Evolutionary conservation across 768 basidiomycete species (phyloP).

Genomic region (Gautieria morchelliformis): DNA sequence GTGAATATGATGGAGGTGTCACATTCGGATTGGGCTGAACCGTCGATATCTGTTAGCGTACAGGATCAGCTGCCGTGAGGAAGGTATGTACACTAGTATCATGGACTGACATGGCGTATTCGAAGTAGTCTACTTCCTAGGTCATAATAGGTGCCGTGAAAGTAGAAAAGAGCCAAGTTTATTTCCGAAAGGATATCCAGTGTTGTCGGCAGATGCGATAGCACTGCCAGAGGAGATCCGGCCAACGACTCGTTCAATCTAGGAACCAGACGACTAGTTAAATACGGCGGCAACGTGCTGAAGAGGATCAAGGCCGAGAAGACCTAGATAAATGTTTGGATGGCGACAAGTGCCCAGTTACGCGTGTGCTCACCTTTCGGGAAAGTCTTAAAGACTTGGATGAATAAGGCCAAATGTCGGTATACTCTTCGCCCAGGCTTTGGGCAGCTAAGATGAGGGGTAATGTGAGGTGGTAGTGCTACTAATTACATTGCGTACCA

Average conservation of each 20-base stretch:
- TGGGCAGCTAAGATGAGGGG: slow-evolving; percentile 47
- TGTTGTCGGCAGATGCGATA: slow-evolving; percentile 33
- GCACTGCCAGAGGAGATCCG: slow-evolving; percentile 21
- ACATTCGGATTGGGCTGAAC: slow-evolving; percentile 60
- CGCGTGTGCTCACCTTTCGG: slow-evolving; percentile 14
- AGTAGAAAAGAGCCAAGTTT: slow-evolving; percentile 75
- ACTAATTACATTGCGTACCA: slow-evolving; percentile 31
- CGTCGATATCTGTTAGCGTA: slow-evolving; percentile 51
- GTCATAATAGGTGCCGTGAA: slow-evolving; percentile 73
- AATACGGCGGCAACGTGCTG: slow-evolving; percentile 55
- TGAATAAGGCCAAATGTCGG: slow-evolving; percentile 71
- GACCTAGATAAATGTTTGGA: slow-evolving; percentile 11
- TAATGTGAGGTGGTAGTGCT: background rate
- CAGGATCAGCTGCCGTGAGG: background rate
- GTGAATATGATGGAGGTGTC: slow-evolving; percentile 77
- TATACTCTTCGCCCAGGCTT: slow-evolving; percentile 88
- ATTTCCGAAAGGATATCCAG: slow-evolving; percentile 56
- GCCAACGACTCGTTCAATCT: slow-evolving; percentile 23
- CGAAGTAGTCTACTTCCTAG: slow-evolving; percentile 56
- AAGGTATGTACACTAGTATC: background rate
- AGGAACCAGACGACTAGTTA: slow-evolving; percentile 41
- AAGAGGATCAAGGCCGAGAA: slow-evolving; percentile 54
- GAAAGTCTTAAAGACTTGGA: slow-evolving; percentile 33
- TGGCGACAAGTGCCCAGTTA: background rate
- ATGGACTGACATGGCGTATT: slow-evolving; percentile 49